A percentile compares a stretch with the other conserved stretches of the same genome.
Conservation (phyloP, 2,329 filamentous ascomycete species). For the Exophiala viscosa region DNA sequence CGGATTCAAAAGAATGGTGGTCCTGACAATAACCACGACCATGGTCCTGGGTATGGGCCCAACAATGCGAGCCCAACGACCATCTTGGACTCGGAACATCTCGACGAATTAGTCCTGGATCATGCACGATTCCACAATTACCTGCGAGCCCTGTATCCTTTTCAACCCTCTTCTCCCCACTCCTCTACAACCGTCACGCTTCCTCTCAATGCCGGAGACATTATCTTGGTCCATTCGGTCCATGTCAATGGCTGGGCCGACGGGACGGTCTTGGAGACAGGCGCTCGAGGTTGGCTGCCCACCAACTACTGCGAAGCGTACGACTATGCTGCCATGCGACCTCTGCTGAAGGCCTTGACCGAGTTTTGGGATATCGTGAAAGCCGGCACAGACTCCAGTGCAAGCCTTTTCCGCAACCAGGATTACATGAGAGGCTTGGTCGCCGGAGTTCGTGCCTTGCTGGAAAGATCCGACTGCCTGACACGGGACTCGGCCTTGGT, state of each 20-base stretch:
- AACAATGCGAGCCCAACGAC: conserved; percentile 13
- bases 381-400: conserved; percentile 70
- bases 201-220: conserved; percentile 82
- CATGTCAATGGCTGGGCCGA: conserved; percentile 99
- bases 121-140: conserved; percentile 86
- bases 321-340: conserved; percentile 81
- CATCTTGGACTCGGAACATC: conserved; percentile 32
- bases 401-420: conserved; percentile 78
- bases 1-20: conserved; percentile 22
- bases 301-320: conserved; percentile 98
- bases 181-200: conserved; percentile 85
- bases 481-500: conserved; percentile 76
- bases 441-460: conserved; percentile 81
- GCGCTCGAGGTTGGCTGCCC: conserved; percentile 88
- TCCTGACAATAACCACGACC: neutral
- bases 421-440: conserved; percentile 94
- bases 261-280: conserved; percentile 80
- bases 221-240: conserved; percentile 91
- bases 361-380: conserved; percentile 90
- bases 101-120: conserved; percentile 41
- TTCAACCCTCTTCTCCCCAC: conserved; percentile 72
- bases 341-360: conserved; percentile 76
- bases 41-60: conserved; percentile 2
- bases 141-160: conserved; percentile 88
- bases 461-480: conserved; percentile 84